These are phyloP conservation scores for Rhodotorula paludigena DNA, from an alignment of 768 basidiomycete species.

Conservation along the genomic window DNA sequence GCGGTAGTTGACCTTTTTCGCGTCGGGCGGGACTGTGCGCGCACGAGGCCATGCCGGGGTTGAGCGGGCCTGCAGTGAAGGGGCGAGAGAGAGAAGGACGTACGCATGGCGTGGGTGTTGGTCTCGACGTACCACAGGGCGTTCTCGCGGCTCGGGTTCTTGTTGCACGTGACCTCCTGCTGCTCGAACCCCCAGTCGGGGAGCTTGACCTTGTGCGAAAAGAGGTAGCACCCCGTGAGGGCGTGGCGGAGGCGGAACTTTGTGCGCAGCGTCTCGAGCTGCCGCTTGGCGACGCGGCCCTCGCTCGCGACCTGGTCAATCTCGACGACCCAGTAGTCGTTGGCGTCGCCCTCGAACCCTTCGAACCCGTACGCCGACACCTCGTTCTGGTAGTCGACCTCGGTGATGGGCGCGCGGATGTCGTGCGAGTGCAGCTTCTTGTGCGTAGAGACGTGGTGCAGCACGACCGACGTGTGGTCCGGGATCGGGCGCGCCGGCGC, in stretches of 20 bases:
- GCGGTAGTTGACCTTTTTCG: constrained; percentile 81
- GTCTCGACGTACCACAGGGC: constrained; percentile 95
- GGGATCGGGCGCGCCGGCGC: constrained; percentile 60
- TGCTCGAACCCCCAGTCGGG: constrained; percentile 98
- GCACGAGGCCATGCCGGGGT: background rate
- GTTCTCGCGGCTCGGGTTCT: constrained; percentile 82
- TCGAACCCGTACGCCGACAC: constrained; percentile 88
- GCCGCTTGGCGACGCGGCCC: constrained; percentile 63
- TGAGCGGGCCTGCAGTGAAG: background rate
- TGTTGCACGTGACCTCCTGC: constrained; percentile 99
- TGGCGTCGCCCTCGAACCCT: constrained; percentile 78
- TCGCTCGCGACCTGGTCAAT: constrained; percentile 61
- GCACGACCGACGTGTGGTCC: constrained; percentile 65
- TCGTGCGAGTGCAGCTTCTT: constrained; percentile 94
- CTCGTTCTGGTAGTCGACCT: constrained; percentile 99
- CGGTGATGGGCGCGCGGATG: constrained; percentile 84
- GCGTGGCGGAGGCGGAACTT: constrained; percentile 76
- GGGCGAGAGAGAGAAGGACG: constrained; percentile 45
- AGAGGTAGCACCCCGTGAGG: constrained; percentile 89
- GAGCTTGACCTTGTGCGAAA: constrained; percentile 95
- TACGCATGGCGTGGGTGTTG: constrained; percentile 65
- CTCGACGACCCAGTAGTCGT: constrained; percentile 76
- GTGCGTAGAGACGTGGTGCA: constrained; percentile 72
- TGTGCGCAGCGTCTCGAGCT: constrained; percentile 73
- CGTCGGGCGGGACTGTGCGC: constrained; percentile 61